phyloP scores from a whole-genome alignment of 495 filamentous ascomycete species.

The Aeminium ludgeri region DNA sequence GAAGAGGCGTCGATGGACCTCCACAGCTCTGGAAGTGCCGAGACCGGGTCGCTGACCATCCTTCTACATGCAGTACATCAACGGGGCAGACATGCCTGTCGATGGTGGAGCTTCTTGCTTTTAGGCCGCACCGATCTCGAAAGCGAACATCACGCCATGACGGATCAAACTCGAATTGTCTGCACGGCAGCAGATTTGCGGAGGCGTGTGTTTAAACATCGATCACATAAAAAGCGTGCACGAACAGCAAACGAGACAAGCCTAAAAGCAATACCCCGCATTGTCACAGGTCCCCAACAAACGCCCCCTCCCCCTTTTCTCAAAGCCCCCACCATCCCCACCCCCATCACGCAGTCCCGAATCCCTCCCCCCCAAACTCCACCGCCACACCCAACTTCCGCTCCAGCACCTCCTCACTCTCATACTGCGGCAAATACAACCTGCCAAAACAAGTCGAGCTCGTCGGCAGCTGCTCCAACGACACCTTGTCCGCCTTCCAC shows the following conservation, averaged over 20 bases:
- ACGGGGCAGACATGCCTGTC: conserved; percentile 42
- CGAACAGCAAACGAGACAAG: no score
- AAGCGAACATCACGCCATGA: no score
- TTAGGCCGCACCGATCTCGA: not conserved
- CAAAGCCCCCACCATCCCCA: no score
- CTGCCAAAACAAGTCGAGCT: conserved; percentile 82
- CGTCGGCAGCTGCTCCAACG: conserved; percentile 42
- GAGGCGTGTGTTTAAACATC: not conserved
- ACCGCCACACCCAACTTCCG: conserved; percentile 65
- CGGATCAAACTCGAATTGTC: no score
- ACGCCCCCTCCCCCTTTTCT: no score
- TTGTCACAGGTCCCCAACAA: no score
- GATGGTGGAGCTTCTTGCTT: conserved; percentile 29
- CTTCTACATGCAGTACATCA: conserved; percentile 36
- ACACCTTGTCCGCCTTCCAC: conserved; percentile 40
- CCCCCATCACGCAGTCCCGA: conserved; percentile 35
- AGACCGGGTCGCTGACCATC: no score
- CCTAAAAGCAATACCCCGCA: no score
- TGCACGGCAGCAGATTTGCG: not conserved
- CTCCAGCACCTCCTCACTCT: conserved; percentile 44
- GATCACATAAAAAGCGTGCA: not conserved
- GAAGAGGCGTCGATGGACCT: no score
- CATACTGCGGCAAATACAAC: conserved; percentile 70
- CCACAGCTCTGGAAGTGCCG: no score
- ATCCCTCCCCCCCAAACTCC: conserved; percentile 72